Base-by-base conservation (phyloP, 768 basidiomycete genomes). In the Phanerochaete carnosa region DNA sequence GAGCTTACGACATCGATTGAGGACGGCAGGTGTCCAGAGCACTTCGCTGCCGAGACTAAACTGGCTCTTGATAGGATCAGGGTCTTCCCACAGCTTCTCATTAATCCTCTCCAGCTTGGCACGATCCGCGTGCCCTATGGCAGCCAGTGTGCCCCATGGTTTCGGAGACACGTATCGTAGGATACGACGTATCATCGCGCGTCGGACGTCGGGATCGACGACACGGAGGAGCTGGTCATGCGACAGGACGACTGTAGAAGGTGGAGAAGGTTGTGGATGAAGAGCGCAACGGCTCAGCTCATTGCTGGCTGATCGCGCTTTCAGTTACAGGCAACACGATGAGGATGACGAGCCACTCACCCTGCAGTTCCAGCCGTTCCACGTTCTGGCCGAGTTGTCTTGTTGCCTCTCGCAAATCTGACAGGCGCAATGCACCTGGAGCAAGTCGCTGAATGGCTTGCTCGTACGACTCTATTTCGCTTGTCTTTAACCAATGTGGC, bases 121-220 rank as follows among this genome's bases (percentile, higher is more conserved):
- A 43, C 68, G 70, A 9, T 83, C 79, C 33, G 90, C 80, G 60
- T 80, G 92, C 80, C 79, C 83, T 64, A 91, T 86, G 1, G 91
- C 83, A 8, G 76, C 80, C 19, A 80, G 66, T 50, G 84, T 84
- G 4, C 92, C 92, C 92, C 92, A 94, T 2, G 90, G 87, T 39
- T 82, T 76, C 47, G 84, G 86, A 0, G 92, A 93, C 45, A 86
- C 74, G 66, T 85, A 89, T 15, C 90, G 89, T 55, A 92, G 74
- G 29, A 87, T 70, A 22, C 76, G 74, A 8, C 73, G 69, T 22
- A 78, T 64, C n/a, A 76, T 62, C 3, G 69, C 64, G 4, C 55
- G 23, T 12, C 64, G 71, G 2, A 69, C 57, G 0, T 67, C 58
- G 0, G 57, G 59, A n/a, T 68, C 66, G 23, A 60, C 58, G 9